These are phyloP conservation scores for Boletellus emodensis DNA, from an alignment of 768 basidiomycete genomes.

Conservation along the genomic window DNA sequence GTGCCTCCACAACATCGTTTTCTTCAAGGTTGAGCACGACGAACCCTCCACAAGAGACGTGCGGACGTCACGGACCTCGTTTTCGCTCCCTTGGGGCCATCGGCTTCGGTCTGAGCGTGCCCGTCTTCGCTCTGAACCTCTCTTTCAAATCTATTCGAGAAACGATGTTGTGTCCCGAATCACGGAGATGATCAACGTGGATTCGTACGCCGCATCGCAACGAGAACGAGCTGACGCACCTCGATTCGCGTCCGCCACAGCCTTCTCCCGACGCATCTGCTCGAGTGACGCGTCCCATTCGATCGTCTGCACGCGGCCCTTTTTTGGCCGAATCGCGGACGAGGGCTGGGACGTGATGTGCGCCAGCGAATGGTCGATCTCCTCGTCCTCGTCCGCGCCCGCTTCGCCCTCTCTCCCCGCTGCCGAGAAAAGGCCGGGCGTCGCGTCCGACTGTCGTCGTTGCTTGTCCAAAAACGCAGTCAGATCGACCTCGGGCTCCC, in stretches of 20 bases:
- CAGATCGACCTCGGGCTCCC: conserved; percentile 72
- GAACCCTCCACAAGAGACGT: background rate
- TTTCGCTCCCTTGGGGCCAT: conserved; percentile 33
- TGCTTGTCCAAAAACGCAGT: conserved; percentile 65
- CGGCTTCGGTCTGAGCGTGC: conserved; percentile 40
- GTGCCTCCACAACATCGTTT: conserved; percentile 42
- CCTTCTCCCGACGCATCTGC: conserved; percentile 63
- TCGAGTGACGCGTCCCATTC: conserved; percentile 69
- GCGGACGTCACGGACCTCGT: conserved; percentile 30
- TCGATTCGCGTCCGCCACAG: conserved; percentile 68
- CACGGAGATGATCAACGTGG: no score
- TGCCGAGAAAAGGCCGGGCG: conserved; percentile 31
- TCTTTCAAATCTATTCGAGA: conserved; percentile 49
- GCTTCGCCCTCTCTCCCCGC: background rate
- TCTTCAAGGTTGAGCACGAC: conserved; percentile 20
- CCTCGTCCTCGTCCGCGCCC: conserved; percentile 34
- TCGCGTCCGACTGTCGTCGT: conserved; percentile 17
- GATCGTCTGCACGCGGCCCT: conserved; percentile 61
- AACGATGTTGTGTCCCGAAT: no score
- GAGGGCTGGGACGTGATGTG: conserved; percentile 41
- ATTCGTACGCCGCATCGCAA: no score
- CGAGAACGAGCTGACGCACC: conserved; percentile 39
- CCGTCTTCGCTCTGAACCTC: conserved; percentile 54
- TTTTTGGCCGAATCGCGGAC: conserved; percentile 36
- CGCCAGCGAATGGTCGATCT: conserved; percentile 54